Evolutionary conservation across 2,329 filamentous ascomycete species (phyloP), one percentile per base, ranked within the genome.

Genomic region (Calonectria multiphialidica): DNA sequence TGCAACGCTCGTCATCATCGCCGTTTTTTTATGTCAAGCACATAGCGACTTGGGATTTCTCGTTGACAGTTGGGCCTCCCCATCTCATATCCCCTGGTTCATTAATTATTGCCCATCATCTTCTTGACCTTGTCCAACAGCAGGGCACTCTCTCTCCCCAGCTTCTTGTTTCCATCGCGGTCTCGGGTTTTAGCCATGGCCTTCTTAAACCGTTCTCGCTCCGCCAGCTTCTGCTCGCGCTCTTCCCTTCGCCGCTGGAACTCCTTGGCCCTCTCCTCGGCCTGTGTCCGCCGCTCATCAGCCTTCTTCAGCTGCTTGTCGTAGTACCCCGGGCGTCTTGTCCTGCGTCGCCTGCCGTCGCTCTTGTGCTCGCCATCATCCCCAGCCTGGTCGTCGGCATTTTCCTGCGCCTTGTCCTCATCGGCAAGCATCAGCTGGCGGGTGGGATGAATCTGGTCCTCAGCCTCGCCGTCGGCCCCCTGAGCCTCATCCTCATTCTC

Each of bases 131-230:
- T 94, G 79, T 95, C 93, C 68, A 98, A 85, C 78, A 98, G 79
- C 44, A 96, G 88, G 40, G 89, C 89, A 78, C 95, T 96, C 87
- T 98, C 95, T 72, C 94, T 89, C 2, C 95, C 95, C 59, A 98
- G 83, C 85, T 95, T 96, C 82, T 93, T 90, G 85, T 94, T 92
- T 13, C 94, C 94, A 80, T 94, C 90, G 33, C 91, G 92, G 82
- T 93, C 91, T 42, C 93, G 91, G 64, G 96, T 95, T 82, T 93
- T 93, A 75, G 93, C 93, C 82, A 95, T 90, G 74, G 93, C 91
- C 77, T 90, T 91, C 72, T 91, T 89, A 78, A 93, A 90, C 72
- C 87, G 87, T 76, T 91, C 88, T 15, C 93, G 91, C 77, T 93
- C 91, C 62, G 93, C 93, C 4, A 90, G 85, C 73, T 91, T 90